Percentiles rank a stretch among this genome's conserved stretches.
These are phyloP conservation scores for Gymnopilus junonius DNA, from an alignment of 768 basidiomycete species.

Conservation along the genomic window DNA sequence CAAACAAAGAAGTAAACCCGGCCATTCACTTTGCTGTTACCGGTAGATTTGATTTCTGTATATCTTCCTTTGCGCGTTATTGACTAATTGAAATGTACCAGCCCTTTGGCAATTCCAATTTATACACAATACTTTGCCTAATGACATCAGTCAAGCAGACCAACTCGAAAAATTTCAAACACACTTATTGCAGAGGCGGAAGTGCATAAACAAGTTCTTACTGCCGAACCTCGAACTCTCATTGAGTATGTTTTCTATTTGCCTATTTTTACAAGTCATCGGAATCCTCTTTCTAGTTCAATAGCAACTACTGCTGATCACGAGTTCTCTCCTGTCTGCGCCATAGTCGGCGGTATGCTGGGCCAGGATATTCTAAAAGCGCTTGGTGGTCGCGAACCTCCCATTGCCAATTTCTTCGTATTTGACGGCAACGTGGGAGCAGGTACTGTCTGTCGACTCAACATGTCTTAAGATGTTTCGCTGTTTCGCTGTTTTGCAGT, in stretches of 20 bases:
- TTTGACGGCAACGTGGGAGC: constrained; percentile 86
- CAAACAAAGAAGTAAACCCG: constrained; percentile 85
- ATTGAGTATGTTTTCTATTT: constrained; percentile 55
- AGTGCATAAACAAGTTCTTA: constrained; percentile 71
- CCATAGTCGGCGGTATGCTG: constrained; percentile 92
- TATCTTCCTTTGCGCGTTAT: not conserved
- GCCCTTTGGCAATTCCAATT: constrained; percentile 87
- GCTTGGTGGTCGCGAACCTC: constrained; percentile 87
- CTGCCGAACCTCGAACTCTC: constrained; percentile 57
- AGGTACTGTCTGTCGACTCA: constrained; percentile 66
- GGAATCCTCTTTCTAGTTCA: constrained; percentile 48
- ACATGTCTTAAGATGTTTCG: constrained; percentile 42
- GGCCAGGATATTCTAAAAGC: constrained; percentile 95
- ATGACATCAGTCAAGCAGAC: constrained; percentile 44
- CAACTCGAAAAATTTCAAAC: constrained; percentile 73
- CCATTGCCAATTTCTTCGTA: constrained; percentile 89
- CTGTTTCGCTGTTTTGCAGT: not conserved
- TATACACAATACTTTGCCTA: constrained; percentile 59
- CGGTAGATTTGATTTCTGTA: constrained; percentile 45
- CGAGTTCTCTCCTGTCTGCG: constrained; percentile 93
- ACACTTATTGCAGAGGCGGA: constrained; percentile 61
- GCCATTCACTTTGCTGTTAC: constrained; percentile 71
- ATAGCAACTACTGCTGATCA: constrained; percentile 70
- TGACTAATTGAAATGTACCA: constrained; percentile 31
- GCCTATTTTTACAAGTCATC: constrained; percentile 8